Conservation (phyloP, 495 filamentous ascomycete species). For the Trichoderma virens region DNA sequence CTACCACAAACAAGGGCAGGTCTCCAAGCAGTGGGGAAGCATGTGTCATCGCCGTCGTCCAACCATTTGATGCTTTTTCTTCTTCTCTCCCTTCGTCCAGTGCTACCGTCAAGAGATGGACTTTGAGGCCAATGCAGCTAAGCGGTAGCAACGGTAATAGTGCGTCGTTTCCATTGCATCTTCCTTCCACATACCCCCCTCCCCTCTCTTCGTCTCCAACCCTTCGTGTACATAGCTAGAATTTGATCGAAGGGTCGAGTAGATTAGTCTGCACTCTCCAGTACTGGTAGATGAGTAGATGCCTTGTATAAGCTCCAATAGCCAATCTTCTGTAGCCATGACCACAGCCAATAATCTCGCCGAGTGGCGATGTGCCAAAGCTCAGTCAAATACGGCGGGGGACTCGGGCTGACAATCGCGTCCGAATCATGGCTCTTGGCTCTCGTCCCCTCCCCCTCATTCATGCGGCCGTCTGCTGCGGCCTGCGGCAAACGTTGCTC, state of each 20-base stretch:
- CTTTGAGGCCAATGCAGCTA: neutral
- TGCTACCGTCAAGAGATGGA: neutral
- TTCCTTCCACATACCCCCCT: neutral
- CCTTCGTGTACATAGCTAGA: neutral
- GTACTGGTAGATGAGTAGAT: too few species aligned
- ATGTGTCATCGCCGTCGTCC: neutral
- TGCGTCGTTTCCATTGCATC: neutral
- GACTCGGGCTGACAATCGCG: neutral
- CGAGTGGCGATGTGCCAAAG: neutral
- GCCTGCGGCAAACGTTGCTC: neutral
- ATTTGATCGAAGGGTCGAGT: neutral
- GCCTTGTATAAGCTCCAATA: too few species aligned
- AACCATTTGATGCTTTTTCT: neutral
- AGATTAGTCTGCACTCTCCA: neutral
- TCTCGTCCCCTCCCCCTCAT: neutral
- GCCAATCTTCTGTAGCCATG: neutral
- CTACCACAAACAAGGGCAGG: neutral
- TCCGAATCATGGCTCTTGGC: neutral
- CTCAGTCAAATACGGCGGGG: neutral
- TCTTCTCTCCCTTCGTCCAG: neutral
- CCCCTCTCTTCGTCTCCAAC: neutral
- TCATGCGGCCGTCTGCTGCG: slow-evolving; percentile 1
- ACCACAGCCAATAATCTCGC: neutral
- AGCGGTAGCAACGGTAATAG: neutral
- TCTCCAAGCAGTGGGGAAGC: slow-evolving; percentile 1